Percentiles rank a stretch among this genome's conserved stretches.
Conservation (phyloP, 257 asterid species). For the Ilex asprella region DNA sequence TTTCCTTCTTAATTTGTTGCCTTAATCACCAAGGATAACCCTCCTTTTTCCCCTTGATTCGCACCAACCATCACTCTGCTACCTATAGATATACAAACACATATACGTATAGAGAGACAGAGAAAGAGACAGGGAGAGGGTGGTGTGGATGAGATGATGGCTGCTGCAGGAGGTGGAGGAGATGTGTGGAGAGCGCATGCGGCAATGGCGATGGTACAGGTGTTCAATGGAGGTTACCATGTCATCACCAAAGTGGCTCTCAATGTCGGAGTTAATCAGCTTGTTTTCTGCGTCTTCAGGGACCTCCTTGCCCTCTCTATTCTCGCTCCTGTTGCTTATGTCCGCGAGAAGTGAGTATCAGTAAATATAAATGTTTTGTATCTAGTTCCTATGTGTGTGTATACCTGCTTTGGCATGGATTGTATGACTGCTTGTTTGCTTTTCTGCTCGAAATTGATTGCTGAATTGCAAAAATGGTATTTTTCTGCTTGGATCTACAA, state of each 20-base stretch:
- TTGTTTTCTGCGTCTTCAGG: conserved; percentile 75
- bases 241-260: conserved; percentile 93
- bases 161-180: conserved; percentile 25
- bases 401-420: background rate
- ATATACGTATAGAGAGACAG: background rate
- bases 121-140: conserved; percentile 15
- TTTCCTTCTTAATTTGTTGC: too few species aligned
- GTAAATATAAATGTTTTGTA: background rate
- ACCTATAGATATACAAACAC: background rate
- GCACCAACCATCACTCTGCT: background rate
- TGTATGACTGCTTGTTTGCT: background rate
- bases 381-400: background rate
- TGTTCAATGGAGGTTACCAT: conserved; percentile 74
- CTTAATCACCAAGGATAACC: too few species aligned
- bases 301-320: conserved; percentile 80
- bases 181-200: conserved; percentile 54
- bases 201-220: conserved; percentile 84
- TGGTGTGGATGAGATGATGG: conserved; percentile 28
- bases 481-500: too few species aligned
- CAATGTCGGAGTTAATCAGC: conserved; percentile 83
- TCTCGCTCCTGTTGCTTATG: conserved; percentile 84
- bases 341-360: conserved; percentile 68
- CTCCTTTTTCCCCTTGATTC: too few species aligned
- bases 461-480: background rate
- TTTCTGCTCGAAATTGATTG: background rate